Conservation (phyloP, 2,329 filamentous ascomycete species). For the Thielaviopsis euricoi region DNA sequence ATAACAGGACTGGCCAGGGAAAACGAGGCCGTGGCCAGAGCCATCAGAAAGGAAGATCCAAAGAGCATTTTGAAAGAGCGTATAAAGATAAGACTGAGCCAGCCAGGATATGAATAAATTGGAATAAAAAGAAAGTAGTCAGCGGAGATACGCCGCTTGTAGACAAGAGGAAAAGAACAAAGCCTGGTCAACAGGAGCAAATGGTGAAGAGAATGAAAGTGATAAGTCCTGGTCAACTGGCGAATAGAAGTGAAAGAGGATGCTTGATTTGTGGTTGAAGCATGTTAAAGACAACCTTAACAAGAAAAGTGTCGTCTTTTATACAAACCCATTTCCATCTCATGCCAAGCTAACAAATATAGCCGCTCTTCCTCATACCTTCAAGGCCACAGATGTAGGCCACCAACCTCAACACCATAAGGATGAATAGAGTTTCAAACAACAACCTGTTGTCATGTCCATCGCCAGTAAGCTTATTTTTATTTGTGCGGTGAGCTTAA, state of each 20-base stretch:
- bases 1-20: conserved; percentile 17
- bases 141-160: too few species aligned
- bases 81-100: background rate
- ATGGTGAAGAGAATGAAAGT: background rate
- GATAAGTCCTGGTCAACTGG: background rate
- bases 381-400: background rate
- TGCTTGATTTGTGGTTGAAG: background rate
- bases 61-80: background rate
- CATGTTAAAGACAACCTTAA: background rate
- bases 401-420: background rate
- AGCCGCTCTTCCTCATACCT: background rate
- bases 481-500: background rate
- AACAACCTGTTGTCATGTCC: too few species aligned
- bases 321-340: background rate
- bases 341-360: background rate
- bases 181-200: background rate
- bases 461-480: background rate
- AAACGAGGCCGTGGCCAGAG: conserved; percentile 14
- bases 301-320: background rate
- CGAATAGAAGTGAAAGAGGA: background rate
- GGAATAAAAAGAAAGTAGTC: background rate
- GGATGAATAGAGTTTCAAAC: background rate
- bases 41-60: background rate
- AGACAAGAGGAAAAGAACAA: background rate
- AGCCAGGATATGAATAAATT: background rate